Percentiles rank a stretch among this genome's conserved stretches.
Conservation (phyloP, 2,329 filamentous ascomycete species). For the Cladobotryum mycophilum region DNA sequence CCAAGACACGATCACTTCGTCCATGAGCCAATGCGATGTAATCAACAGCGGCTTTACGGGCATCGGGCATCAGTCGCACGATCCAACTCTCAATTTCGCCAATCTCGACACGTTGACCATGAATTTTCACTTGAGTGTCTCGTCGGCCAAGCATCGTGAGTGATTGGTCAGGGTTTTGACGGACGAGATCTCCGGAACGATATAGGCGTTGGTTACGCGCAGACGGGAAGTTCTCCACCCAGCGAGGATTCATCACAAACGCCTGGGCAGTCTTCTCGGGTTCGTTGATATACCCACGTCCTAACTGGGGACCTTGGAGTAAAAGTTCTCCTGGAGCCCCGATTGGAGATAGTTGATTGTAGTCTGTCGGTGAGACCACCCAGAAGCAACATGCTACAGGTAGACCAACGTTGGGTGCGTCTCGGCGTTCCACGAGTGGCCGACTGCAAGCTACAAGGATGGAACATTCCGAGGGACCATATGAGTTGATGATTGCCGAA, state of each 20-base stretch:
- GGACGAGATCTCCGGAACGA: slow-evolving; percentile 40
- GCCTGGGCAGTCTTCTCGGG: slow-evolving; percentile 22
- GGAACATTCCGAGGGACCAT: slow-evolving; percentile 4
- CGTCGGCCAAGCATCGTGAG: slow-evolving; percentile 50
- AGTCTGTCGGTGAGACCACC: slow-evolving; percentile 7
- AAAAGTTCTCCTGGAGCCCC: slow-evolving; percentile 25
- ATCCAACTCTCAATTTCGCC: slow-evolving; percentile 29
- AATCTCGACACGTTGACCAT: slow-evolving; percentile 54
- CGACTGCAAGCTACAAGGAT: background rate
- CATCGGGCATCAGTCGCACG: slow-evolving; percentile 3
- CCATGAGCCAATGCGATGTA: background rate
- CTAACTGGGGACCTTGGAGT: slow-evolving; percentile 38
- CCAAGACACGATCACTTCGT: slow-evolving; percentile 1
- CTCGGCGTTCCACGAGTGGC: background rate
- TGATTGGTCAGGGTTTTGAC: slow-evolving; percentile 26
- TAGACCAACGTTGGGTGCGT: background rate
- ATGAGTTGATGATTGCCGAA: slow-evolving; percentile 25
- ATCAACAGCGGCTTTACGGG: slow-evolving; percentile 4
- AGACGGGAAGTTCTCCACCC: background rate
- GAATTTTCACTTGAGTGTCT: slow-evolving; percentile 56
- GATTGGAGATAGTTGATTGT: slow-evolving; percentile 16
- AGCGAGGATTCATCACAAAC: slow-evolving; percentile 27
- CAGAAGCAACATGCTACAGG: slow-evolving; percentile 1
- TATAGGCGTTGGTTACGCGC: slow-evolving; percentile 26
- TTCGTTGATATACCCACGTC: slow-evolving; percentile 41